These are phyloP conservation scores for Phlebiopsis flavidoalba DNA, from an alignment of 768 basidiomycete genomes.

Conservation along the genomic window DNA sequence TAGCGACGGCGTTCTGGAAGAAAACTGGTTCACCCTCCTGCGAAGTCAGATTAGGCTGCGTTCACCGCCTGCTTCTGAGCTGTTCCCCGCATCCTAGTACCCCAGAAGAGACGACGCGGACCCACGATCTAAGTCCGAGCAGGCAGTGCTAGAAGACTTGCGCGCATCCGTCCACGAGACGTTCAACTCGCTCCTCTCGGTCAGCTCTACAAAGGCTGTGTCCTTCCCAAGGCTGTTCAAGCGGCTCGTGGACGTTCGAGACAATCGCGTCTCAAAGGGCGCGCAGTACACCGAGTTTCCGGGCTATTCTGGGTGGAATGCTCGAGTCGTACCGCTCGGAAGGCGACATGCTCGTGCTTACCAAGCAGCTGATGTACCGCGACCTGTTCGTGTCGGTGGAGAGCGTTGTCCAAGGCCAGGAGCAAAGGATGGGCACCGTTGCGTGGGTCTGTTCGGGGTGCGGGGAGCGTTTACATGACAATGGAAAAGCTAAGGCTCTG, in stretches of 20 bases:
- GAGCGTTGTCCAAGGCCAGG: conserved; percentile 50
- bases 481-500: conserved; percentile 10
- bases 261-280: conserved; percentile 43
- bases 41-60: conserved; percentile 74
- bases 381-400: conserved; percentile 78
- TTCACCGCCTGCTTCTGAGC: conserved; percentile 61
- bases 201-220: conserved; percentile 69
- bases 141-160: conserved; percentile 43
- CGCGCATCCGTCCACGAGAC: conserved; percentile 80
- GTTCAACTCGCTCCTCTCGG: conserved; percentile 79
- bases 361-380: conserved; percentile 72
- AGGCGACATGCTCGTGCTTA: conserved; percentile 83
- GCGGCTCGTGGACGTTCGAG: conserved; percentile 73
- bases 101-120: neutral
- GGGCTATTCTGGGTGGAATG: conserved; percentile 91
- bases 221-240: conserved; percentile 94
- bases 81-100: conserved; percentile 14
- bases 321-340: conserved; percentile 91
- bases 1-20: conserved; percentile 53
- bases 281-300: conserved; percentile 87
- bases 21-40: conserved; percentile 87
- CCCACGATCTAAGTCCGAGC: neutral
- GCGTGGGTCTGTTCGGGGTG: conserved; percentile 50
- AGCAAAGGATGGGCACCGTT: conserved; percentile 56
- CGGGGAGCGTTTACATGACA: conserved; percentile 37